A percentile compares a stretch with the other conserved stretches of the same genome.
phyloP scores from a whole-genome alignment of 257 asterid species.

The Jacaranda mimosifolia region DNA sequence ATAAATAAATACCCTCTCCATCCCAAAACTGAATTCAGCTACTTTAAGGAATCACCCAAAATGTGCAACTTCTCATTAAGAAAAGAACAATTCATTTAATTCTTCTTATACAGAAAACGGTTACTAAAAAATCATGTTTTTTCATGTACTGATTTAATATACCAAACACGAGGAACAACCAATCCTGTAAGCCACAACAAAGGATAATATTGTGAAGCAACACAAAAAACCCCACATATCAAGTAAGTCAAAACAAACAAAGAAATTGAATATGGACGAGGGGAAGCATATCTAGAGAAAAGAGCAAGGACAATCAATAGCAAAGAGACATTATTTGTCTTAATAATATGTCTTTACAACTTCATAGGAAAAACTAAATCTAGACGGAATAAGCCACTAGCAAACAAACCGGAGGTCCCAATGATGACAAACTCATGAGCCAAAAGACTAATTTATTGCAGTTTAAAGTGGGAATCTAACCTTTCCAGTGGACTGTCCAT shows the following conservation, averaged over 20 bases:
- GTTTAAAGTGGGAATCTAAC: constrained; percentile 58
- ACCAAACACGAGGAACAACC: constrained; percentile 5
- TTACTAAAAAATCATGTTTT: constrained; percentile 5
- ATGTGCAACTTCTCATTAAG: not conserved
- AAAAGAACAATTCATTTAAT: not conserved
- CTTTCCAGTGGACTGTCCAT: constrained; percentile 97
- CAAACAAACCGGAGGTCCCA: not conserved
- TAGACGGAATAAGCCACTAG: constrained; percentile 14
- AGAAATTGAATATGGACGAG: not conserved
- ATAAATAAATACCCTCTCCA: constrained; percentile 1
- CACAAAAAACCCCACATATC: constrained; percentile 10
- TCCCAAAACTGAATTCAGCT: constrained; percentile 4
- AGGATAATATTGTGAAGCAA: constrained; percentile 6
- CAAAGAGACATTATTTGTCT: constrained; percentile 1
- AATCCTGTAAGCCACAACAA: not conserved
- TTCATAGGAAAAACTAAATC: constrained; percentile 18
- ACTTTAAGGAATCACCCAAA: not conserved
- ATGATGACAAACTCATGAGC: constrained; percentile 8
- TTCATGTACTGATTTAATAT: not conserved
- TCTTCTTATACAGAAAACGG: not conserved
- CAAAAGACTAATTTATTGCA: constrained; percentile 1
- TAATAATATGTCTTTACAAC: not conserved
- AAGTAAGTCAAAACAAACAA: not conserved
- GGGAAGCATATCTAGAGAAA: constrained; percentile 20
- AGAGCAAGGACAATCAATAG: not conserved